Percentiles rank a stretch among this genome's conserved stretches.
Evolutionary conservation across 352 stramenopile species (phyloP).

Genomic region (Globisporangium nagaii): DNA sequence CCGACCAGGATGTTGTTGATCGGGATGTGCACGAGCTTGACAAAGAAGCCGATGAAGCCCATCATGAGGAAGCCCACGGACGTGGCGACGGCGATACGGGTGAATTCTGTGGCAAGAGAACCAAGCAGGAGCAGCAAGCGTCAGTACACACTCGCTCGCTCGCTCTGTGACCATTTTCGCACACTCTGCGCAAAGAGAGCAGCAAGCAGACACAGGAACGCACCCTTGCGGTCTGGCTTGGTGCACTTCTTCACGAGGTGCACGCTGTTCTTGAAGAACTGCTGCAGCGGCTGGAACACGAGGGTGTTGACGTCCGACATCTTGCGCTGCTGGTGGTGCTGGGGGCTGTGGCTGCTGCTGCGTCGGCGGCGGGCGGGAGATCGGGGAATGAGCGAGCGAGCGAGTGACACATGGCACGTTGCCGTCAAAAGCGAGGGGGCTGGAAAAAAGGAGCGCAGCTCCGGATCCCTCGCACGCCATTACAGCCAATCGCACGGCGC

Average conservation of each 20-base stretch:
- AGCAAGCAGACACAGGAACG: constrained; percentile 11
- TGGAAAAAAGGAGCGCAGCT: not conserved
- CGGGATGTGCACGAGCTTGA: constrained; percentile 99
- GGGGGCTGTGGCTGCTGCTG: not conserved
- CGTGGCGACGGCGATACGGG: constrained; percentile 92
- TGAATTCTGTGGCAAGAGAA: constrained; percentile 83
- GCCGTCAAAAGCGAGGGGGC: not conserved
- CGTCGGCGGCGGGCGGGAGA: constrained; percentile 8
- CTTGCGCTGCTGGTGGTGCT: constrained; percentile 1
- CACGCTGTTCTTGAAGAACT: constrained; percentile 97
- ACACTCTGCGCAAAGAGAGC: not conserved
- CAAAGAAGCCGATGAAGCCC: constrained; percentile 99
- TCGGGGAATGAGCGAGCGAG: constrained; percentile 13
- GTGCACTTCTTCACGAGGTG: constrained; percentile 99
- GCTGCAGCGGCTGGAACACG: constrained; percentile 94
- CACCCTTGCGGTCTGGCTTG: constrained; percentile 98
- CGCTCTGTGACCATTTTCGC: no score
- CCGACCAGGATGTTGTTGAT: constrained; percentile 99
- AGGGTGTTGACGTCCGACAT: constrained; percentile 90
- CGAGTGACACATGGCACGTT: constrained; percentile 6
- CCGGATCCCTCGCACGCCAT: not conserved
- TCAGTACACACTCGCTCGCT: not conserved
- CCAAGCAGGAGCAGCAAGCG: constrained; percentile 1
- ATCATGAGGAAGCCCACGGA: constrained; percentile 98
- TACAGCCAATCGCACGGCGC: constrained; percentile 11